These are phyloP conservation scores for Sequoiadendron giganteum DNA, from an alignment of 75 land plant species.

Conservation along the genomic window DNA sequence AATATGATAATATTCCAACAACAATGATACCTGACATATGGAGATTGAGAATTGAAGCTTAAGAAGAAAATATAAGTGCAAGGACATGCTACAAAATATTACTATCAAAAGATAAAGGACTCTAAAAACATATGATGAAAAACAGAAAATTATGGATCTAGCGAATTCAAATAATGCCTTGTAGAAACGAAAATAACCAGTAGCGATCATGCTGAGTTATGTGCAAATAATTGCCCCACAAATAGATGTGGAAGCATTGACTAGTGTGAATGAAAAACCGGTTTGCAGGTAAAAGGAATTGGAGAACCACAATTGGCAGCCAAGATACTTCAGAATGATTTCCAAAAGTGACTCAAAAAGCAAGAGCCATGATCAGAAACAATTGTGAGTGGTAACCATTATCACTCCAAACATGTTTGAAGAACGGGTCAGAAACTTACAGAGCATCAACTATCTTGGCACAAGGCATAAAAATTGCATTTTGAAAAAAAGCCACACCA, in stretches of 20 bases:
- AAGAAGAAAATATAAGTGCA: not conserved
- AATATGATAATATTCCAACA: not conserved
- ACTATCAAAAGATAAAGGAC: not conserved
- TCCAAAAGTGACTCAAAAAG: not conserved
- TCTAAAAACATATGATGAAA: not conserved
- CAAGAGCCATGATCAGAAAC: not conserved
- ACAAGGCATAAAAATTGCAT: not conserved
- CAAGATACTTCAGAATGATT: not conserved
- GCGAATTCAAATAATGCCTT: too few species aligned
- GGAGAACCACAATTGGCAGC: not conserved
- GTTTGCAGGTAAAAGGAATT: not conserved
- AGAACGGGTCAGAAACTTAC: not conserved
- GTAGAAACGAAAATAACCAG: too few species aligned
- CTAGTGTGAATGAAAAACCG: not conserved
- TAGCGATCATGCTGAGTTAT: too few species aligned
- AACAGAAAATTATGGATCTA: not conserved
- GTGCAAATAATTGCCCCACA: not conserved
- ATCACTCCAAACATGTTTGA: not conserved
- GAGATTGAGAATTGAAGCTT: not conserved
- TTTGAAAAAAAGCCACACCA: not conserved
- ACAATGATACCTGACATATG: not conserved
- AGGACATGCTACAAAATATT: not conserved
- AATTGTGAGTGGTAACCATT: not conserved
- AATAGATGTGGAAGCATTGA: not conserved
- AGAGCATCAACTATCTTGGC: not conserved